Conservation (phyloP, 495 filamentous ascomycete species). For the Clohesyomyces aquaticus region DNA sequence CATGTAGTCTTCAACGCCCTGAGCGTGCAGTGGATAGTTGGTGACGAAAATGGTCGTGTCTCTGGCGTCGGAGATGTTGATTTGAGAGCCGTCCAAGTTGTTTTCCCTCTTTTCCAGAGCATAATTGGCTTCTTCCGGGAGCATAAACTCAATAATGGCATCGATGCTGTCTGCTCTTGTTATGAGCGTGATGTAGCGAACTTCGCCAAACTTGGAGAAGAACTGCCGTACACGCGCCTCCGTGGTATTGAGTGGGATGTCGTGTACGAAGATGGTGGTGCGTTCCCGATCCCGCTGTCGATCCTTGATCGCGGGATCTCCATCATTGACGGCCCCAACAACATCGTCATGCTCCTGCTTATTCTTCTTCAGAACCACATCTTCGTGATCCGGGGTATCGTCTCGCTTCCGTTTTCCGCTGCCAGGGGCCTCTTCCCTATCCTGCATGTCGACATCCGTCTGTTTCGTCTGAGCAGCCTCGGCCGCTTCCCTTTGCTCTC, state of each 20-base stretch:
- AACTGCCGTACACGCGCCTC: conserved; percentile 79
- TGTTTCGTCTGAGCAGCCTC: conserved; percentile 52
- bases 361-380: conserved; percentile 35
- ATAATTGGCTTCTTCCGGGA: conserved; percentile 73
- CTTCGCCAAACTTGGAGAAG: conserved; percentile 65
- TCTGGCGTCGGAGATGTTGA: conserved; percentile 72
- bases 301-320: too few species aligned
- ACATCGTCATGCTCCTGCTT: conserved; percentile 41
- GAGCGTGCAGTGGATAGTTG: conserved; percentile 85
- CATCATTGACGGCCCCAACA: too few species aligned
- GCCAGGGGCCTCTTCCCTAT: background rate
- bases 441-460: conserved; percentile 46
- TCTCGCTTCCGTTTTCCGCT: conserved; percentile 72
- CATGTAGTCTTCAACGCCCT: conserved; percentile 80
- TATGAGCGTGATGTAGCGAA: conserved; percentile 60
- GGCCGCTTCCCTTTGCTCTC: conserved; percentile 68
- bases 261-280: conserved; percentile 77
- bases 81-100: conserved; percentile 66
- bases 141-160: conserved; percentile 83
- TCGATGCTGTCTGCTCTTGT: conserved; percentile 61
- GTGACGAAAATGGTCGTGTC: conserved; percentile 83
- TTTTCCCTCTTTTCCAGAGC: conserved; percentile 74
- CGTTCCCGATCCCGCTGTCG: conserved; percentile 83
- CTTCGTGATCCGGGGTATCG: conserved; percentile 50
- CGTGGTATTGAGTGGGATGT: conserved; percentile 69